A percentile compares a stretch with the other conserved stretches of the same genome.
Evolutionary conservation across 202 grass and related monocot species (phyloP).

Genomic region (Elaeis oleifera): DNA sequence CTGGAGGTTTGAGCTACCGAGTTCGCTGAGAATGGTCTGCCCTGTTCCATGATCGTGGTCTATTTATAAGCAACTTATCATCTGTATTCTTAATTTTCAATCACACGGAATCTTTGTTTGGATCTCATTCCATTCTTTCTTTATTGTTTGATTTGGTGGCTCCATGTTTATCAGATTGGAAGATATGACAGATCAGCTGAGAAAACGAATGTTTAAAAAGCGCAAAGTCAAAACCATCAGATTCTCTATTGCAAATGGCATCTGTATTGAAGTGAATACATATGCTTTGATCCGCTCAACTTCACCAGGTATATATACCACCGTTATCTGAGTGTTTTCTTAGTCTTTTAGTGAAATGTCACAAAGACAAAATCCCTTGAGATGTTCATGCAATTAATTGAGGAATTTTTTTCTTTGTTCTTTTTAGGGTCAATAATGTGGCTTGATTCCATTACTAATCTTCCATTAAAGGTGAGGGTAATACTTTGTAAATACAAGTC

Average conservation of each 20-base stretch:
- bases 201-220: conserved; percentile 86
- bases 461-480: conserved; percentile 72
- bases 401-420: conserved; percentile 17
- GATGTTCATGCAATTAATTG: background rate
- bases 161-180: conserved; percentile 52
- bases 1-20: no score
- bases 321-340: background rate
- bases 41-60: no score
- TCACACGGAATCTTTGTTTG: background rate
- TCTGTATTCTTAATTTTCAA: no score
- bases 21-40: no score
- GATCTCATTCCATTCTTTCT: background rate
- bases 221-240: conserved; percentile 84
- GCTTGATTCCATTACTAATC: conserved; percentile 92
- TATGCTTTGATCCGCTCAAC: conserved; percentile 76
- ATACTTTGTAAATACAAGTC: background rate
- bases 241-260: conserved; percentile 70
- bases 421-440: conserved; percentile 61
- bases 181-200: conserved; percentile 83
- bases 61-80: no score
- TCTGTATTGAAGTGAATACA: conserved; percentile 92
- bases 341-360: conserved; percentile 9
- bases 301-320: conserved; percentile 41
- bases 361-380: background rate
- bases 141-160: conserved; percentile 16